Evolutionary conservation across 2,329 filamentous ascomycete genomes (phyloP), one percentile per base, ranked within the genome.

Genomic region (Colletotrichum simmondsii): DNA sequence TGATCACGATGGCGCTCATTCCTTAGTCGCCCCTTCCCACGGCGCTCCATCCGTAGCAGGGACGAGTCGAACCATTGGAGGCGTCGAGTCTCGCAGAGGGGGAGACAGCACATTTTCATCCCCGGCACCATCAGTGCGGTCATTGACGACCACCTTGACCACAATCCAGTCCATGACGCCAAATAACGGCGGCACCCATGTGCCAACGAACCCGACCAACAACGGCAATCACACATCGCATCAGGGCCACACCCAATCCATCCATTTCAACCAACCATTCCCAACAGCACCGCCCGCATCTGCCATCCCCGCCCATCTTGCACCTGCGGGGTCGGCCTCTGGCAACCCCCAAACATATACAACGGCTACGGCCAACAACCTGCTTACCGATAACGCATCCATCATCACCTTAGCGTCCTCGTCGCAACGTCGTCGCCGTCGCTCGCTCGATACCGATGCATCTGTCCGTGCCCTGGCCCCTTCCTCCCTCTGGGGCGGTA

Each of bases 401-500:
- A 95, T 97, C 76, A 84, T 97, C 73, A 97, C 94, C 0, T 87
- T 97, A 16, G 94, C 94, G 2, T 96, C 94, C 4, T 95, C 93
- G 0, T 94, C 92, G 75, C 95, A 96, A 83, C 90, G 92, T 49
- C 89, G 92, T 32, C 91, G 94, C 46, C 90, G 94, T 61, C 90
- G 94, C 73, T 95, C 93, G 35, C 91, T 96, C 82, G 94, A 97
- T 81, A 97, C 94, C 0, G 93, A 97, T 80, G 94, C 94, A 5
- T 96, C 93, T 0, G 93, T 97, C 52, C 92, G 94, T 56, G 94
- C 94, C 2, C 85, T 97, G n/a, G 93, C 94, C 1, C 94, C 94
- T 0, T 94, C 92, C 0, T 95, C 93, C 0, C 87, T 96, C 5
- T 97, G 93, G 87, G 94, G 94, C 57, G 94, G 94, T 56, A 95